Evolutionary conservation across 2,329 filamentous ascomycete genomes (phyloP), one percentile per base, ranked within the genome.

Genomic region (Paracamarosporium sp.): DNA sequence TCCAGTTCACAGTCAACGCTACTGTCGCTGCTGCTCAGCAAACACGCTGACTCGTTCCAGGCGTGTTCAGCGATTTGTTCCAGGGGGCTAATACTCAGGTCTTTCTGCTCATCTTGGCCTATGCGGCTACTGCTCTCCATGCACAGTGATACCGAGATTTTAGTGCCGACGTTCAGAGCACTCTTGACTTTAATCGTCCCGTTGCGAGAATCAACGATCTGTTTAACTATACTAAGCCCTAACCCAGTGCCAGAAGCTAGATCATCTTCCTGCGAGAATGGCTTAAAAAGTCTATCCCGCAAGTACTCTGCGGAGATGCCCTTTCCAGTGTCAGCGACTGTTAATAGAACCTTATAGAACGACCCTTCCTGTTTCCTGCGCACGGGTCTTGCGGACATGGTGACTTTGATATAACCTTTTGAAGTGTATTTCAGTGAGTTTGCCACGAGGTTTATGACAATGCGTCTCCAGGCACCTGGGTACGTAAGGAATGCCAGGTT

Each of bases 131-230:
- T 13, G 31, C n/a, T 30, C 43, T n/a, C 69, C 44, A 8, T 66
- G 57, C 1, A 70, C 22, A 30, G 67, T 69, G 17, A 70, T n/a
- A n/a, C 60, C 0, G 58, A 64, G 3, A 69, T 28, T 17, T 57
- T 64, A 1, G 62, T 70, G 6, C 67, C 67, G 20, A 47, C 30
- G 2, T 58, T 52, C 2, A 52, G 62, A n/a, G 64, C 60, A 24
- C 67, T 70, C 35, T 63, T 65, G 17, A 74, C 58, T 60, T 70
- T 60, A 20, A 75, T 69, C 22, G 67, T 71, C 7, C 72, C 72
- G 8, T 65, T 64, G 7, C 66, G 65, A 2, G 63, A 65, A 22
- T 70, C 69, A 1, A 74, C 66, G 17, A 74, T 69, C 8, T 68
- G 66, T 2, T 63, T 61, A 22, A 74, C 67, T 35, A 75, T 73